These are phyloP conservation scores for Candida parachauliodes DNA, from an alignment of 805 yeast genomes.

Conservation along the genomic window DNA sequence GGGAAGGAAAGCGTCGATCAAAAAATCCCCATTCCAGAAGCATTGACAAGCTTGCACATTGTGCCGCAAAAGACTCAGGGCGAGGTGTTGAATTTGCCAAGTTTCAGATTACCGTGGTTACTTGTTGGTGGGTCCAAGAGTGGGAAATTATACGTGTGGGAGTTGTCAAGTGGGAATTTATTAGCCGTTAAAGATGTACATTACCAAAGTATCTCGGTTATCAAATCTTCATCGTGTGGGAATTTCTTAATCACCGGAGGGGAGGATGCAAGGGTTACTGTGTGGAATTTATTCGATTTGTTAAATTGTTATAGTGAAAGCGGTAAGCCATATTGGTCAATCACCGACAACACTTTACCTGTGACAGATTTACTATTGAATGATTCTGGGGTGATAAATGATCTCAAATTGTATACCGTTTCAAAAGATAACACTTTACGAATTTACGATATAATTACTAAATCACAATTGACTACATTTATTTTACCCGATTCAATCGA, in stretches of 20 bases:
- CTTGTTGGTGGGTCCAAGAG: constrained; percentile 68
- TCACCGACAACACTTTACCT: constrained; percentile 61
- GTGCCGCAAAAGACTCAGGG: constrained; percentile 26
- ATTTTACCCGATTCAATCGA: constrained; percentile 59
- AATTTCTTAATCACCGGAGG: constrained; percentile 73
- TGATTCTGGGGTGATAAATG: constrained; percentile 53
- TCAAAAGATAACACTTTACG: constrained; percentile 76
- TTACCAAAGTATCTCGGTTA: constrained; percentile 66
- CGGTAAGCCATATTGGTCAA: constrained; percentile 52
- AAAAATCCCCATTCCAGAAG: constrained; percentile 81
- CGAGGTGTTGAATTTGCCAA: constrained; percentile 26
- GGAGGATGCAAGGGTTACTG: constrained; percentile 70
- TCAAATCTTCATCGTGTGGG: constrained; percentile 59
- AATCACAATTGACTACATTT: constrained; percentile 59
- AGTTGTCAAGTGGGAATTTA: constrained; percentile 69
- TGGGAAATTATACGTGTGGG: constrained; percentile 89
- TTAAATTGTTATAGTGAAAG: constrained; percentile 32
- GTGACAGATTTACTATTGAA: constrained; percentile 46
- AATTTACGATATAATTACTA: constrained; percentile 54
- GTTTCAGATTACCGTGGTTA: constrained; percentile 55
- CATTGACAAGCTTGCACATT: constrained; percentile 54
- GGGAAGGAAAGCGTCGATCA: constrained; percentile 75
- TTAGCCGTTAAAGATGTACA: constrained; percentile 75
- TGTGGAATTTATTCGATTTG: constrained; percentile 70
- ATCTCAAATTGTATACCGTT: constrained; percentile 60